These are phyloP conservation scores for Pythium rishiriense DNA, from an alignment of 352 stramenopile species.

Conservation along the genomic window DNA sequence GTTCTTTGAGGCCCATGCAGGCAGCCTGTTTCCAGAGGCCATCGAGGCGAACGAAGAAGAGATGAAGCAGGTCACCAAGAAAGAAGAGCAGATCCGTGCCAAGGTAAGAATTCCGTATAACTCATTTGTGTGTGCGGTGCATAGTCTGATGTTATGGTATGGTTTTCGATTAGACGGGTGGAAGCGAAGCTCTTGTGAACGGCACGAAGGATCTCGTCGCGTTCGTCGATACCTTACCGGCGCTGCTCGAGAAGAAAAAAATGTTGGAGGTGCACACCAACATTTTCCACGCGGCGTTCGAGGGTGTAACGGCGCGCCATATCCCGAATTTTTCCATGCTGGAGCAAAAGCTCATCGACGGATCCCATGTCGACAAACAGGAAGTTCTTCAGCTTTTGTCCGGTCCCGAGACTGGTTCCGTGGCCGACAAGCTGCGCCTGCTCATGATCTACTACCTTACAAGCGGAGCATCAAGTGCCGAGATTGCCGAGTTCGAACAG, in stretches of 20 bases:
- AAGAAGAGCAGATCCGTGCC: slow-evolving; percentile 82
- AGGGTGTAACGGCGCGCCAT: slow-evolving; percentile 74
- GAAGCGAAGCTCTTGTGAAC: slow-evolving; percentile 62
- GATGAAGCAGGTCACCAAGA: slow-evolving; percentile 86
- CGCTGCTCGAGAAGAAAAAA: slow-evolving; percentile 87
- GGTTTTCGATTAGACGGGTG: slow-evolving; percentile 36
- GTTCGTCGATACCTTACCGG: slow-evolving; percentile 80
- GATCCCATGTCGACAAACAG: slow-evolving; percentile 63
- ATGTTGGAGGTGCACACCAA: slow-evolving; percentile 89
- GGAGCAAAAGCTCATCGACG: slow-evolving; percentile 86
- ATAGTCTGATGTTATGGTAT: not conserved
- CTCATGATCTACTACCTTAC: slow-evolving; percentile 89
- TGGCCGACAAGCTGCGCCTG: slow-evolving; percentile 83
- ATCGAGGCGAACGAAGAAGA: slow-evolving; percentile 89
- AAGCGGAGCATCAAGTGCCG: slow-evolving; percentile 58
- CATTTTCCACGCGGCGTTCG: slow-evolving; percentile 85
- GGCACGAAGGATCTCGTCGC: slow-evolving; percentile 83
- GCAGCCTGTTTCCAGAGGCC: slow-evolving; percentile 75
- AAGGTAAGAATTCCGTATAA: slow-evolving; percentile 2
- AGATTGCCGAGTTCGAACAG: slow-evolving; percentile 79
- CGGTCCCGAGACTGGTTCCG: slow-evolving; percentile 58
- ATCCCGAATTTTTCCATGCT: slow-evolving; percentile 85
- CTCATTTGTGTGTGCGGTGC: not conserved
- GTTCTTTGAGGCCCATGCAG: slow-evolving; percentile 81
- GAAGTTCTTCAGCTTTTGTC: slow-evolving; percentile 74